A percentile compares a stretch with the other conserved stretches of the same genome.
Conservation (phyloP, 176 grass and related monocot species). For the Oryza glaberrima region DNA sequence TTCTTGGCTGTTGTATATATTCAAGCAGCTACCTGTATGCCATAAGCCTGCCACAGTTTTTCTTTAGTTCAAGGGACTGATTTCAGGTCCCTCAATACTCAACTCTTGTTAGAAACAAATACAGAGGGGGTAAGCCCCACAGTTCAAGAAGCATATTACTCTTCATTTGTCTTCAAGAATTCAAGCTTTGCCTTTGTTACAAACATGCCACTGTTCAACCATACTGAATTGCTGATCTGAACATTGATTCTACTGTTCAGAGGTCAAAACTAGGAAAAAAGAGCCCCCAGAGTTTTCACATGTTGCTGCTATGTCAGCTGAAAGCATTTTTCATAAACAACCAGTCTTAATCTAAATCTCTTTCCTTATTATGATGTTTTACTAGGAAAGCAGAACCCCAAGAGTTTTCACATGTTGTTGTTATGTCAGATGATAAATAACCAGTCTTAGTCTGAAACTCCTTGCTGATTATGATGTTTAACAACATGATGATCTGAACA, state of each 20-base stretch:
- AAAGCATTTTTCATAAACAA: background rate
- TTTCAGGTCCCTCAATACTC: constrained; percentile 1
- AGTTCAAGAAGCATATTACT: background rate
- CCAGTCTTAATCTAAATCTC: background rate
- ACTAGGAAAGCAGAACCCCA: background rate
- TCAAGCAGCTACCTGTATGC: constrained; percentile 20
- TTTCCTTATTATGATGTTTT: background rate
- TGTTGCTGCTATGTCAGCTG: background rate
- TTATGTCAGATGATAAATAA: background rate
- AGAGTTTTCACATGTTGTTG: background rate
- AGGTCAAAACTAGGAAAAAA: background rate
- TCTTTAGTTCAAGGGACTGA: constrained; percentile 25
- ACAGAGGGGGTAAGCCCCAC: background rate
- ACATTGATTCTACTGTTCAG: background rate
- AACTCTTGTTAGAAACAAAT: constrained; percentile 12
- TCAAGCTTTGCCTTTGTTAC: background rate
- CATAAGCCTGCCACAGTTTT: constrained; percentile 7
- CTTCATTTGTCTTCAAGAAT: background rate
- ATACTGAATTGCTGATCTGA: background rate
- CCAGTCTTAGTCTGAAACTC: background rate
- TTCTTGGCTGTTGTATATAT: constrained; percentile 48
- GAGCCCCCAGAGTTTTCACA: background rate
- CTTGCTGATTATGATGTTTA: background rate
- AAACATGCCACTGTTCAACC: background rate
- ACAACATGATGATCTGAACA: background rate